Percentiles rank a stretch among this genome's conserved stretches.
phyloP scores from a whole-genome alignment of 768 basidiomycete species.

The Cubamyces lactineus region DNA sequence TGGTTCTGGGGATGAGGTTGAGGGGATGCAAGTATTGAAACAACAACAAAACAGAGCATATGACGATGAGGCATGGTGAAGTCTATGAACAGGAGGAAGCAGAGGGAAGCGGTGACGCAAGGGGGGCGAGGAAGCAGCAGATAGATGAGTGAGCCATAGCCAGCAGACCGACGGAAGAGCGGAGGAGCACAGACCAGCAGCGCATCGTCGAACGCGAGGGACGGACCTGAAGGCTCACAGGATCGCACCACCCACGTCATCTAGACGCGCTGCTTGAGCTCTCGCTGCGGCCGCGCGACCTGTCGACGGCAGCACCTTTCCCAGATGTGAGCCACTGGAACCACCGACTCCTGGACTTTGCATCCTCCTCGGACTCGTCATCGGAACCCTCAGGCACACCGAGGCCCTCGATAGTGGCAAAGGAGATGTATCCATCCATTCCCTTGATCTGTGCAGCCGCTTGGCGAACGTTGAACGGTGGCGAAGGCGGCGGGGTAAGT shows the following conservation, averaged over 20 bases:
- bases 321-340: conserved; percentile 26
- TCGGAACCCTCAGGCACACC: conserved; percentile 57
- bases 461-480: conserved; percentile 64
- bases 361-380: conserved; percentile 31
- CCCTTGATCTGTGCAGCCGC: conserved; percentile 60
- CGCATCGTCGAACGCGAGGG: conserved; percentile 15
- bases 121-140: not conserved
- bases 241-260: conserved; percentile 9
- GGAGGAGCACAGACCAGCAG: conserved; percentile 15
- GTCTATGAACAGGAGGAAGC: conserved; percentile 3
- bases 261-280: conserved; percentile 25
- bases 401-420: conserved; percentile 66
- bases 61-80: conserved; percentile 3
- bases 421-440: conserved; percentile 69
- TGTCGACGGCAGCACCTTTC: conserved; percentile 11
- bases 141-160: conserved; percentile 9
- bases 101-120: too few species aligned
- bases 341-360: conserved; percentile 28
- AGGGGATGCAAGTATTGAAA: conserved; percentile 15
- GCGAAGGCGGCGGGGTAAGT: conserved; percentile 38
- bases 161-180: conserved; percentile 14
- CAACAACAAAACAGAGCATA: conserved; percentile 19
- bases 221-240: conserved; percentile 10
- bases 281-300: conserved; percentile 21
- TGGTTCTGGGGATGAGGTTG: conserved; percentile 6